Evolutionary conservation across 202 grass and related monocot genomes (phyloP).

Genomic region (Eragrostis tef): DNA sequence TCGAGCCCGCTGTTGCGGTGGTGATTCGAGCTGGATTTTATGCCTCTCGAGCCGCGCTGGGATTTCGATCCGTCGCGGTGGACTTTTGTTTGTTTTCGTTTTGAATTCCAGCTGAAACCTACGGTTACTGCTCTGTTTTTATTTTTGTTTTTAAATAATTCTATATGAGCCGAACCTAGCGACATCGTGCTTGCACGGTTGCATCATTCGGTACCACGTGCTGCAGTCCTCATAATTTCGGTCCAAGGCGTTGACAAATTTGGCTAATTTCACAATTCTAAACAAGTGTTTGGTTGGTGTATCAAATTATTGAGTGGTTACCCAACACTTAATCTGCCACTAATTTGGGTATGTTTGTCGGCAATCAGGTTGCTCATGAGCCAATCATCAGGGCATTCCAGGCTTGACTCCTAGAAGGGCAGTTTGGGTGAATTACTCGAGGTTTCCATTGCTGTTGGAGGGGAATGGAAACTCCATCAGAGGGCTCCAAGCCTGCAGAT

Average conservation of each 20-base stretch:
- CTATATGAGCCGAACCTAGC: neutral
- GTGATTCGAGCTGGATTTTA: neutral
- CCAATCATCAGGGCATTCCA: slow-evolving; percentile 4
- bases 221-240: slow-evolving; percentile 27
- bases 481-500: slow-evolving; percentile 7
- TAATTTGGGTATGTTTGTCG: slow-evolving; percentile 14
- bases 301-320: slow-evolving; percentile 12
- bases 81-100: neutral
- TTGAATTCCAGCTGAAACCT: slow-evolving; percentile 7
- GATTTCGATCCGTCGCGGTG: neutral
- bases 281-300: slow-evolving; percentile 2
- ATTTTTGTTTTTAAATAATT: neutral
- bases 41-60: neutral
- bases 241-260: slow-evolving; percentile 45
- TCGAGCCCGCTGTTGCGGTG: neutral
- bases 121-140: neutral
- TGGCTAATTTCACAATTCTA: neutral
- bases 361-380: slow-evolving; percentile 46
- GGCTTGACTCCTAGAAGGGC: no score
- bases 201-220: slow-evolving; percentile 2
- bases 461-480: slow-evolving; percentile 50
- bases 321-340: slow-evolving; percentile 5
- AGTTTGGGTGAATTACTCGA: slow-evolving; percentile 12
- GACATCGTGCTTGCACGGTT: slow-evolving; percentile 40
- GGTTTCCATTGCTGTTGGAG: slow-evolving; percentile 7